phyloP scores from a whole-genome alignment of 106 monocot species.

The Dioscorea zingiberensis region DNA sequence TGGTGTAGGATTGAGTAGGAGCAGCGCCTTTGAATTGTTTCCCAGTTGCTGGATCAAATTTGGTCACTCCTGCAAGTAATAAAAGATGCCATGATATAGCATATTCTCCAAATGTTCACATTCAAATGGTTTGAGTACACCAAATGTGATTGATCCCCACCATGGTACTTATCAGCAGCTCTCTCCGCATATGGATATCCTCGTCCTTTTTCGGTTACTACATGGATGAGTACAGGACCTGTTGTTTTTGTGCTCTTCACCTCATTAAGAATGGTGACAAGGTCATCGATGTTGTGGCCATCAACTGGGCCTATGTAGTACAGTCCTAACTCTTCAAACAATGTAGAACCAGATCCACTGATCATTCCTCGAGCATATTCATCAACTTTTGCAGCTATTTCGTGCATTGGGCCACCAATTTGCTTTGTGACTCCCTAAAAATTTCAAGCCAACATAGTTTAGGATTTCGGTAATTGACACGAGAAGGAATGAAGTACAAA shows the following conservation, averaged over 20 bases:
- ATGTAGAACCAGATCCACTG: slow-evolving; percentile 72
- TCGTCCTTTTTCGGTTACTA: slow-evolving; percentile 88
- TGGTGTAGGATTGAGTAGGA: slow-evolving; percentile 76
- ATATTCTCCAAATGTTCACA: not conserved
- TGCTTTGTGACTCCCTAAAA: slow-evolving; percentile 87
- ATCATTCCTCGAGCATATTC: slow-evolving; percentile 98
- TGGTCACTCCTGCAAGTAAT: slow-evolving; percentile 50
- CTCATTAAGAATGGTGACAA: slow-evolving; percentile 79
- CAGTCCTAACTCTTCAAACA: slow-evolving; percentile 93
- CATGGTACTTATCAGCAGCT: slow-evolving; percentile 94
- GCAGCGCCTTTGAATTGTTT: slow-evolving; percentile 69
- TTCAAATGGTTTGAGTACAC: too few species aligned
- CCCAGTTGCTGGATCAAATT: slow-evolving; percentile 92
- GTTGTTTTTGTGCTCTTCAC: slow-evolving; percentile 83
- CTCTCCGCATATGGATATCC: slow-evolving; percentile 93
- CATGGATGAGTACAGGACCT: slow-evolving; percentile 92
- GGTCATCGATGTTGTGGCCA: slow-evolving; percentile 89
- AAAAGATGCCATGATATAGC: not conserved
- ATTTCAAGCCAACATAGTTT: too few species aligned
- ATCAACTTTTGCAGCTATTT: slow-evolving; percentile 83
- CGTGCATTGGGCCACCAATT: slow-evolving; percentile 87
- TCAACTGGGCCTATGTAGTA: slow-evolving; percentile 98
- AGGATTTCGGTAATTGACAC: too few species aligned
- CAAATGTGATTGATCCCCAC: slow-evolving; percentile 17
- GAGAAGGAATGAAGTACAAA: too few species aligned